A percentile compares a stretch with the other conserved stretches of the same genome.
Evolutionary conservation across 805 yeast species (phyloP).

Genomic region (Saccharomyces kudriavzevii): DNA sequence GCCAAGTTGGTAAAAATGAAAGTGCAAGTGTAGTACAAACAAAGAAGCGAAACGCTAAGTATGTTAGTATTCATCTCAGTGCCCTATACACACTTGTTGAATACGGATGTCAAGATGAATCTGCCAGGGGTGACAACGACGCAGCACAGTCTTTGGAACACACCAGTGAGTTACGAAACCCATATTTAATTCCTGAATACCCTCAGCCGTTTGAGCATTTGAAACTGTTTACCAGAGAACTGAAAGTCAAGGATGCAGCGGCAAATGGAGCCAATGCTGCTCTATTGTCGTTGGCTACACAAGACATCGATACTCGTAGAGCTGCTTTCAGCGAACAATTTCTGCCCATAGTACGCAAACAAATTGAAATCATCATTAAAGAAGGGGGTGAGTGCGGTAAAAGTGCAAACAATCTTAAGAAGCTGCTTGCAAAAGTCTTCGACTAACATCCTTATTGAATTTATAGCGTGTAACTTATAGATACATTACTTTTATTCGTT

Average conservation of each 20-base stretch:
- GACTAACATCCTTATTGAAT: not conserved
- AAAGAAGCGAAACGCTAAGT: constrained; percentile 17
- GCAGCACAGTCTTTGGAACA: not conserved
- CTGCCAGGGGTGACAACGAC: not conserved
- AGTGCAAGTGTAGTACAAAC: constrained; percentile 16
- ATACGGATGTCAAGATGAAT: constrained; percentile 30
- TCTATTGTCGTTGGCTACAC: constrained; percentile 11
- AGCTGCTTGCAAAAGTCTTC: constrained; percentile 7
- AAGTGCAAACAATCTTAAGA: constrained; percentile 32
- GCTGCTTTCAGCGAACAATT: constrained; percentile 46
- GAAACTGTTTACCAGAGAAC: constrained; percentile 45
- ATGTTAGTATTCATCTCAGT: constrained; percentile 30
- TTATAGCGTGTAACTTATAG: not conserved
- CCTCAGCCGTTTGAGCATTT: constrained; percentile 61
- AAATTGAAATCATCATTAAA: constrained; percentile 43
- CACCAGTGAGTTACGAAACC: not conserved
- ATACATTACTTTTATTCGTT: not conserved
- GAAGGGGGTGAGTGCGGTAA: constrained; percentile 73
- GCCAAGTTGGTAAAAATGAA: constrained; percentile 22
- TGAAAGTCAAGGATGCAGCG: constrained; percentile 21
- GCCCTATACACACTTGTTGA: constrained; percentile 37
- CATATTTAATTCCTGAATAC: constrained; percentile 46
- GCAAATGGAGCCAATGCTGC: not conserved
- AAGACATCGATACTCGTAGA: constrained; percentile 20
- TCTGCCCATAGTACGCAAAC: constrained; percentile 39